Conservation (phyloP, 805 yeast genomes). For the Hanseniaspora pseudoguilliermondii region DNA sequence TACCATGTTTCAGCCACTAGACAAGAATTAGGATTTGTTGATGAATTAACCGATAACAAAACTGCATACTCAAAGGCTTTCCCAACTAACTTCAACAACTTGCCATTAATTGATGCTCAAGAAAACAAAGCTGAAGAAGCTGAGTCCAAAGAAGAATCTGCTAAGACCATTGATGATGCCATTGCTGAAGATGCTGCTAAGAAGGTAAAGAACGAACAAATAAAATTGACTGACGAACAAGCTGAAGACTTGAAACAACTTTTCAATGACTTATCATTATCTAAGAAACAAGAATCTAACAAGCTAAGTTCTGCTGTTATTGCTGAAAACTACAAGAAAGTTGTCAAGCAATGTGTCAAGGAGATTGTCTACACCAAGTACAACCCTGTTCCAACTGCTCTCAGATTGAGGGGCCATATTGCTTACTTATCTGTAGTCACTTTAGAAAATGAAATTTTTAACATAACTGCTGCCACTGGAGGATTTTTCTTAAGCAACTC, state of each 20-base stretch:
- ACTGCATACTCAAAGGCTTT: slow-evolving; percentile 26
- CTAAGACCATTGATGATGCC: slow-evolving; percentile 18
- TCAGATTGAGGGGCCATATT: slow-evolving; percentile 61
- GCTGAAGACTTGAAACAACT: slow-evolving; percentile 1
- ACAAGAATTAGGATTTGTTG: slow-evolving; percentile 25
- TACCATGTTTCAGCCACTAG: slow-evolving; percentile 25
- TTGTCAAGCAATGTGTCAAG: slow-evolving; percentile 32
- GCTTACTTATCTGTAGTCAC: slow-evolving; percentile 64
- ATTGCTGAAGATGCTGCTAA: slow-evolving; percentile 21
- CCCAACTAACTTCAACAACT: slow-evolving; percentile 22
- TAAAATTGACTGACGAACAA: not conserved
- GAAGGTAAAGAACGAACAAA: not conserved
- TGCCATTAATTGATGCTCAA: slow-evolving; percentile 19
- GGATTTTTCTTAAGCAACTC: slow-evolving; percentile 74
- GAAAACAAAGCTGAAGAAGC: slow-evolving; percentile 15
- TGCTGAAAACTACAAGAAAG: slow-evolving; percentile 11
- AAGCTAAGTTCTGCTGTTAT: not conserved
- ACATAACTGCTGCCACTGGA: slow-evolving; percentile 62
- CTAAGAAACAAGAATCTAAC: not conserved
- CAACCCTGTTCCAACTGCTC: slow-evolving; percentile 68
- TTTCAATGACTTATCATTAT: not conserved
- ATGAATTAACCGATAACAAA: slow-evolving; percentile 24
- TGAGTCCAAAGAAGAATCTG: slow-evolving; percentile 13
- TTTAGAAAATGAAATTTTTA: slow-evolving; percentile 65
- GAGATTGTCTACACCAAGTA: slow-evolving; percentile 66